Conservation (phyloP, 2,329 filamentous ascomycete genomes). For the Emmonsiellopsis sp. region DNA sequence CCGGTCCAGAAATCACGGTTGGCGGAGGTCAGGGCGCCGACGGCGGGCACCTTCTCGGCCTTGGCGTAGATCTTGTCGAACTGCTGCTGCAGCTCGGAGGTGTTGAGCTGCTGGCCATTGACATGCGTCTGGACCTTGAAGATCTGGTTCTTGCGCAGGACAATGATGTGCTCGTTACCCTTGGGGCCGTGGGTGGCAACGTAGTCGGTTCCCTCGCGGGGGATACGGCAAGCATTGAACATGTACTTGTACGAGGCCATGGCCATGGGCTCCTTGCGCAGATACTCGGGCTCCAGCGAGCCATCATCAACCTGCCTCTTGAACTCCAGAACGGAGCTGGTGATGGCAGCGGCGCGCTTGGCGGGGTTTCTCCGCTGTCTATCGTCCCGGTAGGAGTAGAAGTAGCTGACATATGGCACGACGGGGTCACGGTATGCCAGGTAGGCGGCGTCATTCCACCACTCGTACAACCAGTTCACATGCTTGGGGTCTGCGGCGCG, state of each 20-base stretch:
- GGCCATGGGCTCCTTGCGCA: conserved; percentile 94
- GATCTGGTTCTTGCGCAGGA: conserved; percentile 91
- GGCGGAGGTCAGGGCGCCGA: conserved; percentile 80
- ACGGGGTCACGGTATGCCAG: conserved; percentile 89
- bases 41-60: conserved; percentile 61
- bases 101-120: conserved; percentile 75
- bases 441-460: conserved; percentile 97
- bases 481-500: conserved; percentile 67
- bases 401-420: conserved; percentile 97
- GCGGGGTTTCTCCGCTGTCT: conserved; percentile 75
- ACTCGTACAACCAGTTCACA: conserved; percentile 94
- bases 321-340: conserved; percentile 80
- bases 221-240: conserved; percentile 90
- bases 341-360: conserved; percentile 86
- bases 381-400: conserved; percentile 97
- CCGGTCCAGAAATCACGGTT: conserved; percentile 92
- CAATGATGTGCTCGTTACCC: conserved; percentile 80
- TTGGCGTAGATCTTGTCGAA: conserved; percentile 77
- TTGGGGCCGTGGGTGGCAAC: conserved; percentile 68
- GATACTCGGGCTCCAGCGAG: conserved; percentile 90
- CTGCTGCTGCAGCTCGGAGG: conserved; percentile 79
- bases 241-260: conserved; percentile 99
- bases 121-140: conserved; percentile 83
- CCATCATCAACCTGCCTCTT: conserved; percentile 81
- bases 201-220: conserved; percentile 71